Base-by-base conservation (phyloP, 2,329 filamentous ascomycete species). In the Colletotrichum chrysophilum region DNA sequence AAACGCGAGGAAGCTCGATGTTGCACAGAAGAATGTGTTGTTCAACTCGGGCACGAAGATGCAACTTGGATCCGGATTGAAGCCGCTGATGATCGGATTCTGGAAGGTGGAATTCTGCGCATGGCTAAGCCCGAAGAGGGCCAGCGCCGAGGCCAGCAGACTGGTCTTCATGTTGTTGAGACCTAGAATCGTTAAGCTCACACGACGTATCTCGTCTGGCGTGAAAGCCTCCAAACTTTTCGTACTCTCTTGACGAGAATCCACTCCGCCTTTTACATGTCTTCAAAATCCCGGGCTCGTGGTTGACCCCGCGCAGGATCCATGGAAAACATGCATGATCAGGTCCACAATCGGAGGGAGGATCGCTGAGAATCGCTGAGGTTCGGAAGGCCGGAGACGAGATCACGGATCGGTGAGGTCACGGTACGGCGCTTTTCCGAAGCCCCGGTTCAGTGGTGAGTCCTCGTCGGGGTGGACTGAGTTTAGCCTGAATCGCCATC, bases 1-100 rank as follows among this genome's bases (percentile, higher is more conserved):
- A 77, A 90, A 91, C 1, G 85, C 83, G 69, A 88, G 86, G 77
- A 91, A 91, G 2, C 87, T 89, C 0, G 89, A 90, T 0, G 87
- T 88, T 4, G 85, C 87, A 76, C 88, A 89, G 80, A 88, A 89
- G 78, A 89, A 90, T 7, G 85, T 88, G n/a, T 85, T 83, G 38
- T 87, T 79, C 12, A 80, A 77, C 18, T 86, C 80, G 10, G 80
- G 78, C 24, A 88, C 80, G 65, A 85, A 84, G n/a, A 85, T 82
- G 62, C 87, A 88, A 7, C 84, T 86, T 0, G 88, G 88, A 78
- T 90, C 88, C 0, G 88, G 86, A 77, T 89, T 85, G 81, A 86
- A 89, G 7, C 88, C 88, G 5, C 88, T 86, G 5, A 90, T 81
- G 7, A 89, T 84, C 0, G 88, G 88, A 78, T 89, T 90, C 52